A percentile compares a stretch with the other conserved stretches of the same genome.
Evolutionary conservation across 2,329 filamentous ascomycete species (phyloP).

Genomic region (Escovopsis weberi): DNA sequence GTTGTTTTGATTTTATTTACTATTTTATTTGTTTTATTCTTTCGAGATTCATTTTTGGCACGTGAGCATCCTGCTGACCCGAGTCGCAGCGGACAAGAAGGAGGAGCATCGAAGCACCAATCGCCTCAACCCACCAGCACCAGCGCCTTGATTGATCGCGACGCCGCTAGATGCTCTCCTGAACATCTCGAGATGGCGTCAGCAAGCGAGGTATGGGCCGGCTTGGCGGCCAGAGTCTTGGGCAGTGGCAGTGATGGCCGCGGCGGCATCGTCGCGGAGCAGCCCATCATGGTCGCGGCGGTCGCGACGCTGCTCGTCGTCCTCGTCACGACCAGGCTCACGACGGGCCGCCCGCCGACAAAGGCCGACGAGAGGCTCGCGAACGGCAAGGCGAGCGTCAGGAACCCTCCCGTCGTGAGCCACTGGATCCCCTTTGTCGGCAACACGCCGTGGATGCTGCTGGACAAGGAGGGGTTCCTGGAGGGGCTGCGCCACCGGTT

Average conservation of each 20-base stretch:
- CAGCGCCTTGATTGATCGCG: too few species aligned
- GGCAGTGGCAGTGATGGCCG: too few species aligned
- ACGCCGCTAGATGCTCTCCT: too few species aligned
- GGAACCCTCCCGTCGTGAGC: slow-evolving; percentile 6
- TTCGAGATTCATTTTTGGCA: too few species aligned
- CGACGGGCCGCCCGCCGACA: slow-evolving; percentile 4
- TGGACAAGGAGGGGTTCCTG: slow-evolving; percentile 16
- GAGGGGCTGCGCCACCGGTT: slow-evolving; percentile 17
- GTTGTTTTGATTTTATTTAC: too few species aligned
- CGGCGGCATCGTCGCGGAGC: slow-evolving; percentile 8
- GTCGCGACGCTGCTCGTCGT: slow-evolving; percentile 13
- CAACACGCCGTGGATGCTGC: slow-evolving; percentile 19
- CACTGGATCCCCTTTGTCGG: slow-evolving; percentile 24
- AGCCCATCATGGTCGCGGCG: slow-evolving; percentile 11
- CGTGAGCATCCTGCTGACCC: too few species aligned
- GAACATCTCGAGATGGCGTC: too few species aligned
- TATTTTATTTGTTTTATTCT: too few species aligned
- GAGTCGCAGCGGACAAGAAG: too few species aligned
- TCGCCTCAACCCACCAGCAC: too few species aligned
- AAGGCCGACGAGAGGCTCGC: neutral
- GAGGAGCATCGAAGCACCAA: too few species aligned
- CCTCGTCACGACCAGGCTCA: slow-evolving; percentile 13
- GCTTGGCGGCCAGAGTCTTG: neutral
- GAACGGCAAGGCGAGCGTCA: neutral
- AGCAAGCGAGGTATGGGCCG: neutral